These are phyloP conservation scores for Backusella luteola DNA, from an alignment of 192 early-diverging fungal species.

Conservation along the genomic window DNA sequence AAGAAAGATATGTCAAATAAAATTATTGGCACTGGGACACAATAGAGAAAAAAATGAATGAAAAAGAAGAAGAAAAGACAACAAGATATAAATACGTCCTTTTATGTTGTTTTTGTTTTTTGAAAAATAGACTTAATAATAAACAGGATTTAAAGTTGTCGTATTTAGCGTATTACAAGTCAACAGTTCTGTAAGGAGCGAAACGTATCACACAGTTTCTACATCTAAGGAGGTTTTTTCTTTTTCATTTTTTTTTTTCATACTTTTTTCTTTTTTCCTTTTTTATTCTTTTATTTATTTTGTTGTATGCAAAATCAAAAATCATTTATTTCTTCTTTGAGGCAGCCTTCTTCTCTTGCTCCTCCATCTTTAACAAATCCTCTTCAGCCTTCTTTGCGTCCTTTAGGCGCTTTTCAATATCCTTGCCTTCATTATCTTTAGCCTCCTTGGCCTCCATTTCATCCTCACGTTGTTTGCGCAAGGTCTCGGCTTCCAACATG, in stretches of 20 bases:
- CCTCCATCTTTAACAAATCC: constrained; percentile 41
- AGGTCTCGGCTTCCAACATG: constrained; percentile 9
- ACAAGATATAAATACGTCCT: not conserved
- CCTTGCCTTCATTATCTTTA: constrained; percentile 41
- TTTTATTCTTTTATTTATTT: not conserved
- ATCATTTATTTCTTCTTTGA: constrained; percentile 25
- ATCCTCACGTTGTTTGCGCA: constrained; percentile 38
- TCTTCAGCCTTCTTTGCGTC: constrained; percentile 38
- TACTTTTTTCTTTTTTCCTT: not conserved
- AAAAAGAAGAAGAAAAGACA: not conserved
- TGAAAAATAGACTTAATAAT: not conserved
- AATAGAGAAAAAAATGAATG: not conserved
- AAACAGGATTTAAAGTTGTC: constrained; percentile 2
- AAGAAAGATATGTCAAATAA: not conserved
- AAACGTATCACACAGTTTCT: not conserved
- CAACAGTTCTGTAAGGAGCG: not conserved
- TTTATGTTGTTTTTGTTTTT: not conserved
- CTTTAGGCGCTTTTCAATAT: constrained; percentile 10
- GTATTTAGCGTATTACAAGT: not conserved
- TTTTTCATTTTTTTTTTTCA: not conserved
- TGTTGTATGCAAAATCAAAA: not conserved
- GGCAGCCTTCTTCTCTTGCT: constrained; percentile 37
- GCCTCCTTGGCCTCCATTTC: constrained; percentile 44
- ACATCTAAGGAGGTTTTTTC: not conserved
- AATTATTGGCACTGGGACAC: not conserved